Base-by-base conservation (phyloP, 139 green algal species). In the Coccomyxa sp. region DNA sequence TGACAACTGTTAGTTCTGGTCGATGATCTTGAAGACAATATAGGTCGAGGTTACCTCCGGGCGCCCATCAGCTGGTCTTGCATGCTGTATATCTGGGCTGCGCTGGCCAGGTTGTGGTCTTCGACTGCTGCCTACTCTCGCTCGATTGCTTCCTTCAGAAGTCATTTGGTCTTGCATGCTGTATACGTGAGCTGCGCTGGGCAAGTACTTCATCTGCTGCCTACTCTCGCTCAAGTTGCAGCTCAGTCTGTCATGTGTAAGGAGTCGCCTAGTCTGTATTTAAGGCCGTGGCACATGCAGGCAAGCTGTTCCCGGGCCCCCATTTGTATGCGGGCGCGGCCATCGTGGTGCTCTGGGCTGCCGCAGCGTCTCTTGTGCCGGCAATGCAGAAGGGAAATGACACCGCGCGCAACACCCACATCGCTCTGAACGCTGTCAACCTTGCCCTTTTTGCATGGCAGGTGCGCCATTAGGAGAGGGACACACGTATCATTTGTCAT, bases 331-430 rank as follows among this genome's bases (percentile, higher is more conserved):
- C 95, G 51, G 96, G 96, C 30, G 94, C 95, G 32, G 83, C 58
- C 82, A 99, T 99, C 80, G 92, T 95, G 1, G 91, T 89, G 7
- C 87, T 99, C 67, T 99, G 97, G 97, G 96, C 95, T 7, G 74
- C 93, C 13, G 97, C 97, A 25, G 95, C 97, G 0, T 85, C 94
- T 0, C 90, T 99, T 76, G 93, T 97, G 68, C 97, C 97, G 7
- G 85, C 90, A 13, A 99, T 99, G 97, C 92, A 98, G 85, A 98
- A 98, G 90, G 97, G 97, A 80, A 97, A 98, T 88, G 86, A 98
- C 13, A 93, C 82, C 25, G 97, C 97, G 1, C 89, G 97, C 76
- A 94, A 81, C 79, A 79, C 83, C 12, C 97, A 99, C 92, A 99
- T 99, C 80, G 91, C 88, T 15, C 86, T 98, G 32, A 99, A 99